Conservation (phyloP, 2,329 filamentous ascomycete genomes). For the Monilinia laxa region DNA sequence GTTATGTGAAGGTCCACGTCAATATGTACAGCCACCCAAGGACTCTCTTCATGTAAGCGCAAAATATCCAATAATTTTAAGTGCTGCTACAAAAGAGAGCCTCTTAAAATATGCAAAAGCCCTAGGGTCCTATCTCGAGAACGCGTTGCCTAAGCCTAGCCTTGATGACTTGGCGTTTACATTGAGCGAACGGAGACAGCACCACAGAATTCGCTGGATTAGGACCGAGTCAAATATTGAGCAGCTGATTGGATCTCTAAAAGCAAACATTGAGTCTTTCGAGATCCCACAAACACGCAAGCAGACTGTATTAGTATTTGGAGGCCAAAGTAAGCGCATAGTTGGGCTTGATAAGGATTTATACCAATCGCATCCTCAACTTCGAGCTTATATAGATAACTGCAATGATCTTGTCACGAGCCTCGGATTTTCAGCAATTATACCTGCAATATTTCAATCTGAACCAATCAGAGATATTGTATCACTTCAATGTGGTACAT, state of each 20-base stretch:
- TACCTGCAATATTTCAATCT: slow-evolving; percentile 28
- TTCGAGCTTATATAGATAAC: slow-evolving; percentile 26
- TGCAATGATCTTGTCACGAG: slow-evolving; percentile 23
- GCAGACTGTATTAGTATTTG: slow-evolving; percentile 43
- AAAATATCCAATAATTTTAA: slow-evolving; percentile 7
- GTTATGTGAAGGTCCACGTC: slow-evolving; percentile 20
- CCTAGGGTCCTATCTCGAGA: background rate
- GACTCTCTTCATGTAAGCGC: background rate
- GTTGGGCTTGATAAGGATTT: slow-evolving; percentile 24
- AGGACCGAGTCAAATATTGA: background rate
- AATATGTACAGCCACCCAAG: background rate
- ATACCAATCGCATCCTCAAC: slow-evolving; percentile 9
- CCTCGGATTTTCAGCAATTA: slow-evolving; percentile 23
- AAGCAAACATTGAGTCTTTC: background rate
- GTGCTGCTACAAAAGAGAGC: background rate
- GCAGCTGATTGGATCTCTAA: background rate
- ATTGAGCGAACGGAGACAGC: slow-evolving; percentile 2
- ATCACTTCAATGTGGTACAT: too few species aligned
- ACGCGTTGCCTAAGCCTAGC: background rate
- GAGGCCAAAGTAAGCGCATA: slow-evolving; percentile 23
- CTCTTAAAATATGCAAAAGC: background rate
- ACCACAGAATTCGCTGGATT: background rate
- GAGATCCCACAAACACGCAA: slow-evolving; percentile 20
- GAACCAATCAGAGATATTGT: slow-evolving; percentile 6
- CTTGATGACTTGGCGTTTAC: slow-evolving; percentile 1